Conservation (phyloP, 202 grass and related monocot genomes). For the Tripidium arundinaceum region DNA sequence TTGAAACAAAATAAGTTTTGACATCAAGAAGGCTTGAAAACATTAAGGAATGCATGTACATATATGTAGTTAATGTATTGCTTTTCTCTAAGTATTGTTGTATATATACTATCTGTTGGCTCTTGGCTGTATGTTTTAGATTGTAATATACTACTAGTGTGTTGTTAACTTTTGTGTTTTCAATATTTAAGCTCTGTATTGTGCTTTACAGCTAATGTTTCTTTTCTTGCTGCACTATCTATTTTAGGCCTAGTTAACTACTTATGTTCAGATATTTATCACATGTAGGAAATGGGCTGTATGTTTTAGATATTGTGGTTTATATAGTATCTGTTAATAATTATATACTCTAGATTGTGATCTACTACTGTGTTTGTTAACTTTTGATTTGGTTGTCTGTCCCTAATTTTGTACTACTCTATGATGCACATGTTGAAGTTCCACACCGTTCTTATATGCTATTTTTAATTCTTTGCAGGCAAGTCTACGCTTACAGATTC, state of each 20-base stretch:
- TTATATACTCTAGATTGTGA: not conserved
- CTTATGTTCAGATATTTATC: not conserved
- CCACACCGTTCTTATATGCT: not conserved
- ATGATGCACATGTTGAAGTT: not conserved
- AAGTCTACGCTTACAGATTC: constrained; percentile 36
- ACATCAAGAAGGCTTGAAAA: not conserved
- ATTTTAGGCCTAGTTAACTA: not conserved
- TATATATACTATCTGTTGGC: too few species aligned
- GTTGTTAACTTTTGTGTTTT: not conserved
- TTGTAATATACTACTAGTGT: not conserved
- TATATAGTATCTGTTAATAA: not conserved
- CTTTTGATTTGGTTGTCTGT: not conserved
- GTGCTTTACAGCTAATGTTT: not conserved
- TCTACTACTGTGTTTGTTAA: not conserved
- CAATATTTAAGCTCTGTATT: not conserved
- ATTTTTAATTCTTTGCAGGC: constrained; percentile 6
- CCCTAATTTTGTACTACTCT: not conserved
- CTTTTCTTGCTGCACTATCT: not conserved
- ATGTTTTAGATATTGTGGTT: not conserved
- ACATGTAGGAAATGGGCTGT: not conserved
- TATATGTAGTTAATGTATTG: too few species aligned
- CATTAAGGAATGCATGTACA: not conserved
- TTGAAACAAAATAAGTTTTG: not conserved
- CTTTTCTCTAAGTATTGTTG: too few species aligned
- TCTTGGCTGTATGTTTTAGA: not conserved